phyloP scores from a whole-genome alignment of 345 rosid species.

The Trapa bicornis region DNA sequence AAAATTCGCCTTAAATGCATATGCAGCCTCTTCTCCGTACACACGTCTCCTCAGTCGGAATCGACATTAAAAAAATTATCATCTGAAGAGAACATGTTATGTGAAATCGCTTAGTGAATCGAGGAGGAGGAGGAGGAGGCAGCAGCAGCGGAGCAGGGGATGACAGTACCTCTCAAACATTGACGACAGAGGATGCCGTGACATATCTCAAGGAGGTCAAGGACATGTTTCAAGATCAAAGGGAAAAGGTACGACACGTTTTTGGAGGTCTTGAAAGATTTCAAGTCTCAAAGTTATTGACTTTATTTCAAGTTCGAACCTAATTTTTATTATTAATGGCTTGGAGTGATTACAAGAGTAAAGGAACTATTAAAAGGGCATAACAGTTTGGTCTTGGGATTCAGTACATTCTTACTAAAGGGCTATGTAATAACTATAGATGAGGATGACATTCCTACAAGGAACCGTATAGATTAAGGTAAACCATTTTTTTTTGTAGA shows the following conservation, averaged over 20 bases:
- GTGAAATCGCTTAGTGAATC: no score
- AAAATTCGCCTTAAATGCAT: no score
- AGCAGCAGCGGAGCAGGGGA: conserved; percentile 21
- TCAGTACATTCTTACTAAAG: conserved; percentile 89
- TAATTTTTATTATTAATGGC: conserved; percentile 5
- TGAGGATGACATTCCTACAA: conserved; percentile 65
- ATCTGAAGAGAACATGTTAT: no score
- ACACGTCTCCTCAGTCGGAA: no score
- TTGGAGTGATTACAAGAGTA: conserved; percentile 84
- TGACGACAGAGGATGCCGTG: conserved; percentile 77
- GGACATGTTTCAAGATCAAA: conserved; percentile 89
- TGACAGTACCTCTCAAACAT: conserved; percentile 33
- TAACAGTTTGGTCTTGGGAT: conserved; percentile 75
- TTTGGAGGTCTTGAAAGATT: conserved; percentile 94
- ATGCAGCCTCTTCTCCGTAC: no score
- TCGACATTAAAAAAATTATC: no score
- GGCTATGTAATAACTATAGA: conserved; percentile 82
- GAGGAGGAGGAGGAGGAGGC: conserved; percentile 13
- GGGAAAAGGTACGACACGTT: conserved; percentile 73
- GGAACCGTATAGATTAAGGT: conserved; percentile 92
- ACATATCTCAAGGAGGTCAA: conserved; percentile 77
- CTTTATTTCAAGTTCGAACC: conserved; percentile 1
- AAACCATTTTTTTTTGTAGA: conserved; percentile 34
- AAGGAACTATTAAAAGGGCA: conserved; percentile 89
- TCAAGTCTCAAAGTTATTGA: conserved; percentile 74